Evolutionary conservation across 495 filamentous ascomycete genomes (phyloP).

Genomic region (Lepidopterella palustris): DNA sequence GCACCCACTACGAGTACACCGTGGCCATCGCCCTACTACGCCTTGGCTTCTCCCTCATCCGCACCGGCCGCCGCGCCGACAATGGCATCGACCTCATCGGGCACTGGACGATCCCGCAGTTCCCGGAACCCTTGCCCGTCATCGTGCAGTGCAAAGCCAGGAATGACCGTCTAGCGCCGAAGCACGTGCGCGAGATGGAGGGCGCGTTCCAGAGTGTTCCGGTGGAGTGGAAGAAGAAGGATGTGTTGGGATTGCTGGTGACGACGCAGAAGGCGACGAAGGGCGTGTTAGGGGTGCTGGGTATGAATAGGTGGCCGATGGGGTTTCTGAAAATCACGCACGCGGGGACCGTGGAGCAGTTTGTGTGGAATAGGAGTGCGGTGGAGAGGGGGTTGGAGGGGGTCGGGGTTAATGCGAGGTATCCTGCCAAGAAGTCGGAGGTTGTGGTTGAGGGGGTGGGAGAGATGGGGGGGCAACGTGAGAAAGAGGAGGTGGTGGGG

Average conservation of each 20-base stretch:
- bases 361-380: constrained; percentile 64
- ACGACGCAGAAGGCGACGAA: constrained; percentile 47
- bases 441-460: background rate
- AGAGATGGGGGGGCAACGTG: constrained; percentile 3
- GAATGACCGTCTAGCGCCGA: constrained; percentile 29
- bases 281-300: constrained; percentile 60
- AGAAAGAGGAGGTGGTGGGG: constrained; percentile 5
- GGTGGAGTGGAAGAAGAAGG: constrained; percentile 54
- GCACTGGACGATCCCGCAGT: constrained; percentile 62
- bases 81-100: constrained; percentile 80
- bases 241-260: constrained; percentile 59
- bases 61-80: constrained; percentile 69
- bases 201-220: constrained; percentile 69
- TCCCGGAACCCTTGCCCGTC: constrained; percentile 47
- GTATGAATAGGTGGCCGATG: constrained; percentile 59
- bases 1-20: constrained; percentile 73
- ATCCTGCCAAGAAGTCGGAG: constrained; percentile 32
- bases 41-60: constrained; percentile 60
- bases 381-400: constrained; percentile 57
- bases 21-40: constrained; percentile 54
- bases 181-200: constrained; percentile 74
- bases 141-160: constrained; percentile 76
- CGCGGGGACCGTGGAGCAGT: constrained; percentile 50
- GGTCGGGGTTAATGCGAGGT: constrained; percentile 54
- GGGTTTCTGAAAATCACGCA: constrained; percentile 47